phyloP scores from a whole-genome alignment of 495 filamentous ascomycete species.

The Aspergillus hancockii region DNA sequence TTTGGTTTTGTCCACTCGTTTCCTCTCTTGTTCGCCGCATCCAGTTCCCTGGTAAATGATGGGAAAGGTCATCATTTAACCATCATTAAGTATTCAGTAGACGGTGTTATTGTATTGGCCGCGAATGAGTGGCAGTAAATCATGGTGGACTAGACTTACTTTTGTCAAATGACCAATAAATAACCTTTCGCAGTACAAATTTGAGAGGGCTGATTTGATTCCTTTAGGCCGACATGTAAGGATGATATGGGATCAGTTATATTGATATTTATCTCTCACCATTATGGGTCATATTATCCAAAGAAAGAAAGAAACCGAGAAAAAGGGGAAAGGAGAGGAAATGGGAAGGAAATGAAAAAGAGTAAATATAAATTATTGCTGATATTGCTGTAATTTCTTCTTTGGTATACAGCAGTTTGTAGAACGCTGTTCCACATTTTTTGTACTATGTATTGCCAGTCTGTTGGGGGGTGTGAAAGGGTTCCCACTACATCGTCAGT shows the following conservation, averaged over 20 bases:
- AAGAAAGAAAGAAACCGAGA: no score
- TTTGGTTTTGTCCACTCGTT: not conserved
- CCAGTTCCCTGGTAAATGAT: no score
- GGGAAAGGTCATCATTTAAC: no score
- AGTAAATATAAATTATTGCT: no score
- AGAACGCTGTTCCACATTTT: not conserved
- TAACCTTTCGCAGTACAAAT: constrained; percentile 10
- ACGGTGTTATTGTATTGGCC: not conserved
- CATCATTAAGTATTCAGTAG: no score
- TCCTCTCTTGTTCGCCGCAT: not conserved
- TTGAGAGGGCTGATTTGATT: not conserved
- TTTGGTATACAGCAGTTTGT: no score
- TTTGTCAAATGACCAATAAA: not conserved
- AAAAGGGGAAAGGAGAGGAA: no score
- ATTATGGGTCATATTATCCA: no score
- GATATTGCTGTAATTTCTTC: not conserved
- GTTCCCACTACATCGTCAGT: not conserved
- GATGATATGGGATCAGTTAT: no score
- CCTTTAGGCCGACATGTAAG: not conserved
- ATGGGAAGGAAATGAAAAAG: no score
- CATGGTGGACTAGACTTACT: constrained; percentile 5
- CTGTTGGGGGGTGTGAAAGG: not conserved
- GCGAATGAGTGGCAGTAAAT: not conserved
- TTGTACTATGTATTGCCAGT: not conserved
- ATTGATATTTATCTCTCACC: no score